Conservation (phyloP, 2,329 filamentous ascomycete species). For the Emydomyces testavorans region DNA sequence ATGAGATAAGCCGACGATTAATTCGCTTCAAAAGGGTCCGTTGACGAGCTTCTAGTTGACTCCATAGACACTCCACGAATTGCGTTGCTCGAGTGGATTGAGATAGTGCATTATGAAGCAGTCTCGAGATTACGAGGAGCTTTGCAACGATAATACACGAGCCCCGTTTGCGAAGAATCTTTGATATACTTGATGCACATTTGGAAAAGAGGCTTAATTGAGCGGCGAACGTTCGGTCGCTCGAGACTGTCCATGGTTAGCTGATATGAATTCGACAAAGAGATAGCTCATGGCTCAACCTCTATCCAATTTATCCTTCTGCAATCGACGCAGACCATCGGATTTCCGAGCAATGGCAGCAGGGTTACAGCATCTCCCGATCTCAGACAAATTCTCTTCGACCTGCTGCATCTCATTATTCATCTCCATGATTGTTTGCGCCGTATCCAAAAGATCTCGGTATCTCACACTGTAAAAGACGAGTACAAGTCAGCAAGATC, state of each 20-base stretch:
- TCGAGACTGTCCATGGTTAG: conserved; percentile 23
- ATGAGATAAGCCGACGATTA: conserved; percentile 43
- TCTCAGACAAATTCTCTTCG: conserved; percentile 57
- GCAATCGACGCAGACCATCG: conserved; percentile 43
- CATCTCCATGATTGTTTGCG: conserved; percentile 89
- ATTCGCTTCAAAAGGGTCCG: conserved; percentile 54
- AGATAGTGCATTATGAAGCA: conserved; percentile 62
- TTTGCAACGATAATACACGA: conserved; percentile 52
- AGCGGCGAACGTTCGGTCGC: conserved; percentile 38
- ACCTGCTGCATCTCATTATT: conserved; percentile 62
- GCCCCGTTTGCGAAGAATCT: conserved; percentile 41
- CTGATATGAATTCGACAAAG: conserved; percentile 10
- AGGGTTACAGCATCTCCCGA: conserved; percentile 69
- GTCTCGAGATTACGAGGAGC: conserved; percentile 60
- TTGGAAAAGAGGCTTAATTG: conserved; percentile 49
- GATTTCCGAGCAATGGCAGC: conserved; percentile 56
- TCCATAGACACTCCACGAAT: conserved; percentile 52
- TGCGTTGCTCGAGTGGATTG: conserved; percentile 39
- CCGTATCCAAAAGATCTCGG: conserved; percentile 79
- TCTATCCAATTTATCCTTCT: conserved; percentile 26
- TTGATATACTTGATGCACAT: conserved; percentile 43
- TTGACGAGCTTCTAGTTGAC: conserved; percentile 51
- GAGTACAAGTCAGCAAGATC: not conserved
- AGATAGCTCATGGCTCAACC: conserved; percentile 20
- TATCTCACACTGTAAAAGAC: conserved; percentile 49